Base-by-base conservation (phyloP, 2,329 filamentous ascomycete species). In the Hirsutella minnesotensis region DNA sequence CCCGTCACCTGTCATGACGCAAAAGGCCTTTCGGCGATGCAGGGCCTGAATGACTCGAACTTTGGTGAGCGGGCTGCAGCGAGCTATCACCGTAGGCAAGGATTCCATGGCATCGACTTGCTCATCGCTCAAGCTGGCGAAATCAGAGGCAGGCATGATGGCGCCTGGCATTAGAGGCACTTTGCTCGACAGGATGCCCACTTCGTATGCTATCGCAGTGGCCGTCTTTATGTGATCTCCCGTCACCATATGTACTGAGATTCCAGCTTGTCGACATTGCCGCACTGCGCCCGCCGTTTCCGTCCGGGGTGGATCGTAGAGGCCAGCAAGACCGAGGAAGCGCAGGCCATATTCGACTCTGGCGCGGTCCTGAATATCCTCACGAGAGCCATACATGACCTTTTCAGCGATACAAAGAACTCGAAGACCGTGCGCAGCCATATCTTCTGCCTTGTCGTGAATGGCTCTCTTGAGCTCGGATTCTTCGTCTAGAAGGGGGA, bases 21-120 rank as follows among this genome's bases (percentile, higher is more conserved):
- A 82, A 58, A 83, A 85, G 2, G 72, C 72, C 45, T 75, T 72
- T 43, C 81, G 74, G 27, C 81, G 72, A 51, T 83, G 79, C 45
- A 86, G 70, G n/a, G 81, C 80, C 54, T 84, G 78, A 44, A 86
- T 81, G 73, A 86, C 81, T 48, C 81, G 72, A n/a, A 84, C 80
- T 59, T 86, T 86, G 30, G 81, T 85, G 43, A 77, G 65, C 2
- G 81, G 81, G 37, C 78, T 80, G 57, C 81, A 86, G 33, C 81
- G 70, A 45, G 81, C 81, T 38, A 86, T 70, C 3, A 86, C 81
- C 8, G 84, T 64, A 0, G 81, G 81, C 2, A 86, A 64, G 4
- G 68, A 62, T 1, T 75, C 70, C 19, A 86, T 59, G 3, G 60
- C 62, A 51, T 86, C 81, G 37, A 86, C 72, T 53, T 85, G 66